Base-by-base conservation (phyloP, 2,329 filamentous ascomycete species). In the Podosphaera fusca region DNA sequence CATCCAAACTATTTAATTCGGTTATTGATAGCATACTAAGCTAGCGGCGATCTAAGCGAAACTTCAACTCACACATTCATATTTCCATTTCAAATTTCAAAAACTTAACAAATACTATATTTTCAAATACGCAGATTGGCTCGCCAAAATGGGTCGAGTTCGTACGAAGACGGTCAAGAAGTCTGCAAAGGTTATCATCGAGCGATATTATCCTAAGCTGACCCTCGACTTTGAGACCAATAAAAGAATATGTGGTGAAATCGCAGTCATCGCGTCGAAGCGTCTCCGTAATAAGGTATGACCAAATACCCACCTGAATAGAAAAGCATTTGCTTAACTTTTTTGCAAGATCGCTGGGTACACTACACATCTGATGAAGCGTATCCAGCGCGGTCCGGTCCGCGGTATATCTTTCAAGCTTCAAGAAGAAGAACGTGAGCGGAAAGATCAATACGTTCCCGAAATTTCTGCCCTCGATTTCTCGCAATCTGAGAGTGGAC, bases 341-440 rank as follows among this genome's bases (percentile, higher is more conserved):
- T 42, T 54, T 53, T 34, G 12, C 6, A 55, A 90, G 87, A 94
- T 95, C 78, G 89, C 92, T 70, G 92, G 92, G 69, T 96, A 95
- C 83, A 95, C 90, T 69, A 96, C 92, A 66, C 88, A 94, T 73
- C 74, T 94, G 75, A 98, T 98, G 94, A 96, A 96, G 84, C 92
- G 92, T 76, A 98, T 98, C 69, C 92, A 96, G 81, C 88, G 92
- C 74, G 92, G 92, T 65, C 92, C 92, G 65, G 92, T 98, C 75
- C 94, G 92, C 69, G 92, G 92, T 80, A 98, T 98, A 77, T 98
- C 94, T 75, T 98, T 98, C 89, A 98, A 98, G 83, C 87, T 98
- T 61, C 92, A 98, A 79, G 92, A 98, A 80, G 92, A 98, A 80
- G 92, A 98, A 84, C 87, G 92, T 81, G 92, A 98, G 79, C 85